Conservation (phyloP, 2,329 filamentous ascomycete genomes). For the Xylariales sp. region DNA sequence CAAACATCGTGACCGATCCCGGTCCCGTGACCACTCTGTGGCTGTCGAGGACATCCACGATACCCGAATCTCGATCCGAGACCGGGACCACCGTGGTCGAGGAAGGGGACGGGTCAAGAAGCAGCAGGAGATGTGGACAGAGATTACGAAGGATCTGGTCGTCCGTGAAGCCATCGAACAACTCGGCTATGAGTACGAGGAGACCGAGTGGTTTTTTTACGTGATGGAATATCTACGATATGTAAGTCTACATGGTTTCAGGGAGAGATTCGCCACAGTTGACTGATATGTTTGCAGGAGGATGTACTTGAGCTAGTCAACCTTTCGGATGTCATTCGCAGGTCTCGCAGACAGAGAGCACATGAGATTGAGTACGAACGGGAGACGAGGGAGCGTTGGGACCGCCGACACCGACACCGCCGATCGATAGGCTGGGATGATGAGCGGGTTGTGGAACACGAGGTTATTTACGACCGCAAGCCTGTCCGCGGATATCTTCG, state of each 20-base stretch:
- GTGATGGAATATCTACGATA: slow-evolving; percentile 86
- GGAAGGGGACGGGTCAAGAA: slow-evolving; percentile 29
- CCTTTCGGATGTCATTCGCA: slow-evolving; percentile 76
- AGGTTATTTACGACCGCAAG: slow-evolving; percentile 58
- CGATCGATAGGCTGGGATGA: slow-evolving; percentile 47
- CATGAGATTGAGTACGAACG: slow-evolving; percentile 57
- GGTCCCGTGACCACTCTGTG: slow-evolving; percentile 36
- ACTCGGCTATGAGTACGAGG: slow-evolving; percentile 82
- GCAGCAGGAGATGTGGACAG: slow-evolving; percentile 80
- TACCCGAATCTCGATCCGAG: slow-evolving; percentile 36
- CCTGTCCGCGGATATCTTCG: slow-evolving; percentile 21
- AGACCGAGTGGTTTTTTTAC: slow-evolving; percentile 87
- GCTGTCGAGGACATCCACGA: slow-evolving; percentile 55
- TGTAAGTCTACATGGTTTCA: slow-evolving; percentile 51
- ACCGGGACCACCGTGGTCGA: slow-evolving; percentile 28
- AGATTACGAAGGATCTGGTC: slow-evolving; percentile 92
- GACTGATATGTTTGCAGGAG: slow-evolving; percentile 50
- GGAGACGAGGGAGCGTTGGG: slow-evolving; percentile 48
- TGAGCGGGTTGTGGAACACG: slow-evolving; percentile 62
- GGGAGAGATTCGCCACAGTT: slow-evolving; percentile 12
- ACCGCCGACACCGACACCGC: slow-evolving; percentile 33
- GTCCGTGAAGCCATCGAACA: slow-evolving; percentile 81
- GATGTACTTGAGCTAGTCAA: slow-evolving; percentile 83
- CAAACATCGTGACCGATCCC: slow-evolving; percentile 20
- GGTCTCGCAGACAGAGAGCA: slow-evolving; percentile 48